These are phyloP conservation scores for Ustilago tritici DNA, from an alignment of 1,284 basidiomycete species.

Conservation along the genomic window DNA sequence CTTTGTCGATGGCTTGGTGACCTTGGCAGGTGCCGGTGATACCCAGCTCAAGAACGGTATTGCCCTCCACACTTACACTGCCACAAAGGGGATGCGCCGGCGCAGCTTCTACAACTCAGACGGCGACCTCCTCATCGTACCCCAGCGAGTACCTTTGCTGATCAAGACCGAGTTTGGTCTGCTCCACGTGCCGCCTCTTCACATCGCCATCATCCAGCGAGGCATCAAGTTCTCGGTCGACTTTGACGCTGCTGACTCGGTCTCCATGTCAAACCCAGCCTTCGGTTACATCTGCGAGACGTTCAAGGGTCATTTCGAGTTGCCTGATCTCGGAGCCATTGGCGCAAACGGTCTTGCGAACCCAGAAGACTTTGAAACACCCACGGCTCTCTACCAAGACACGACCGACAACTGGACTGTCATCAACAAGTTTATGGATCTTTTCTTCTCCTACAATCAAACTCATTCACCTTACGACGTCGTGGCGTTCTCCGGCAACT, in stretches of 20 bases:
- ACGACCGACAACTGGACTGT: slow-evolving; percentile 72
- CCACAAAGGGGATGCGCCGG: slow-evolving; percentile 77
- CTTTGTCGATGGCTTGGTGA: slow-evolving; percentile 77
- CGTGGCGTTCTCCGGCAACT: slow-evolving; percentile 77
- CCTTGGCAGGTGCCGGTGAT: slow-evolving; percentile 77
- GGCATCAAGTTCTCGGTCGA: slow-evolving; percentile 77
- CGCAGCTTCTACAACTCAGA: slow-evolving; percentile 78
- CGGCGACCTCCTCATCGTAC: slow-evolving; percentile 78
- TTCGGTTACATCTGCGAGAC: slow-evolving; percentile 69
- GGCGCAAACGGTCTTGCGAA: slow-evolving; percentile 72
- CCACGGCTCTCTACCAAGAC: slow-evolving; percentile 76
- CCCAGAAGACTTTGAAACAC: slow-evolving; percentile 76
- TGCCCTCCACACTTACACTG: slow-evolving; percentile 75
- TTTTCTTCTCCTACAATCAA: slow-evolving; percentile 75
- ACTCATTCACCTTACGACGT: slow-evolving; percentile 81
- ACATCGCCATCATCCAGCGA: slow-evolving; percentile 77
- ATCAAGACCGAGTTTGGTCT: slow-evolving; percentile 79
- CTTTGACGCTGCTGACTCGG: slow-evolving; percentile 2
- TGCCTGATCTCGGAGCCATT: slow-evolving; percentile 78
- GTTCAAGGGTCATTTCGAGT: slow-evolving; percentile 76
- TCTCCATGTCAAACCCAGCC: slow-evolving; percentile 70
- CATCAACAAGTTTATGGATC: slow-evolving; percentile 74
- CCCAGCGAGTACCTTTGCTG: slow-evolving; percentile 77
- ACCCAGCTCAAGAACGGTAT: slow-evolving; percentile 73
- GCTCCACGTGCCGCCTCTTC: slow-evolving; percentile 77